Evolutionary conservation across 495 filamentous ascomycete genomes (phyloP), one percentile per base, ranked within the genome.

Genomic region (Amorphotheca resinae): DNA sequence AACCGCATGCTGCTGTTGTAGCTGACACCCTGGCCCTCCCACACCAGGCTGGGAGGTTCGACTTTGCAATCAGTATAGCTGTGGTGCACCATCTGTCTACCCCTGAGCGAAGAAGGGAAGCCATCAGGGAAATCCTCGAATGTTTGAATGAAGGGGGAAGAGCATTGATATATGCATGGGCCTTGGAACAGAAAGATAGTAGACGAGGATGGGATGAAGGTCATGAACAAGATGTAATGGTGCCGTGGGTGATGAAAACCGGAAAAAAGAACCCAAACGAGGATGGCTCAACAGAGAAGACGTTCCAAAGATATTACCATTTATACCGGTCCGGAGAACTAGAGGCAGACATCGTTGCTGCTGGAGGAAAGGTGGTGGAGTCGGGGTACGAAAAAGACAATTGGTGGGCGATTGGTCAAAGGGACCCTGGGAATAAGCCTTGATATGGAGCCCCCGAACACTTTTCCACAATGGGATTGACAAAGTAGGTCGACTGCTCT

Each of bases 321-420:
- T 69, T 98, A 8, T 98, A 94, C 63, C 69, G 79, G 35, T 73
- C 80, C 52, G 84, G 81, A 17, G 91, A 98, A 61, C 63, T 98
- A 55, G 87, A 95, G 55, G 68, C 74, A 28, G 85, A 98, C 59
- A 73, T 93, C 45, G 54, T 57, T 31, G 66, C 64, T 20, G 91
- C 85, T 33, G 87, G 85, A 22, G 91, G 91, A 25, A 59, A 56
- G 37, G 75, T 95, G 14, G 47, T 89, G 32, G 78, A 80, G 49
- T 80, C 79, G 42, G 91, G 91, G 21, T 98, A 95, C 65, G 91
- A 98, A 56, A 91, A 77, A 61, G 91, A 98, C 51, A 98, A 98
- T 67, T 96, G 91, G 91, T 98, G 91, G 89, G 85, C 72, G 25
- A 79, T 86, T 36, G 50, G 43, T 26, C 32, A 18, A 21, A 40